phyloP scores from a whole-genome alignment of 306 rosid species.

The Boehmeria nivea region DNA sequence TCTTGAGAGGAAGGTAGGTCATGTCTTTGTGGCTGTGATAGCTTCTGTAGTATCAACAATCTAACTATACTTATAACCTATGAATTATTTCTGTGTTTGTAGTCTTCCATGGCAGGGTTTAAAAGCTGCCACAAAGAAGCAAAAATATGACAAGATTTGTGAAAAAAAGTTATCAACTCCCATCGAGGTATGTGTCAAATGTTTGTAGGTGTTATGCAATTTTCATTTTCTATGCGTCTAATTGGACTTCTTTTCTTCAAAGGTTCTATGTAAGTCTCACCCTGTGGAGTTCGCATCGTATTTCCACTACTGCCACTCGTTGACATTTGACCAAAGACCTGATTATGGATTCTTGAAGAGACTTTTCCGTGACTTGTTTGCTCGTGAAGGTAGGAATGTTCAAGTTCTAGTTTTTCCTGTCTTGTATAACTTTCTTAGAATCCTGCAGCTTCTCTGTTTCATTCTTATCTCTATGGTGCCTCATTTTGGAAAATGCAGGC shows the following conservation, averaged over 20 bases:
- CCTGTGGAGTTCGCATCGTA: slow-evolving; percentile 96
- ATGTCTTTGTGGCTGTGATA: not conserved
- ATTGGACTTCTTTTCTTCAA: slow-evolving; percentile 20
- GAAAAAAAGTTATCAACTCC: slow-evolving; percentile 96
- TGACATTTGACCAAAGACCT: slow-evolving; percentile 93
- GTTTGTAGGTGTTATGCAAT: slow-evolving; percentile 2
- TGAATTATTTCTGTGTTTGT: slow-evolving; percentile 18
- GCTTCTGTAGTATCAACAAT: not conserved
- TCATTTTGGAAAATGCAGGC: slow-evolving; percentile 40
- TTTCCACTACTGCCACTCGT: slow-evolving; percentile 88
- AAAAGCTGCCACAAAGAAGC: slow-evolving; percentile 96
- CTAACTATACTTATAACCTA: not conserved
- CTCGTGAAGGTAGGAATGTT: slow-evolving; percentile 65
- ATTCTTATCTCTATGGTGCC: not conserved
- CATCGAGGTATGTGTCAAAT: slow-evolving; percentile 61
- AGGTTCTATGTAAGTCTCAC: slow-evolving; percentile 91
- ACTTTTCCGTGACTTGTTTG: slow-evolving; percentile 76
- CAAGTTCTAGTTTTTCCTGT: not conserved
- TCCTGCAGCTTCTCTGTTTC: not conserved
- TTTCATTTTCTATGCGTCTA: slow-evolving; percentile 14
- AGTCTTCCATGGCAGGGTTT: slow-evolving; percentile 99
- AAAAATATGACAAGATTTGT: slow-evolving; percentile 93
- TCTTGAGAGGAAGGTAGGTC: slow-evolving; percentile 87
- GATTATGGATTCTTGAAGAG: slow-evolving; percentile 98
- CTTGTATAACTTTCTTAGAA: not conserved